phyloP scores from a whole-genome alignment of 257 asterid genomes.

The Verbena officinalis region DNA sequence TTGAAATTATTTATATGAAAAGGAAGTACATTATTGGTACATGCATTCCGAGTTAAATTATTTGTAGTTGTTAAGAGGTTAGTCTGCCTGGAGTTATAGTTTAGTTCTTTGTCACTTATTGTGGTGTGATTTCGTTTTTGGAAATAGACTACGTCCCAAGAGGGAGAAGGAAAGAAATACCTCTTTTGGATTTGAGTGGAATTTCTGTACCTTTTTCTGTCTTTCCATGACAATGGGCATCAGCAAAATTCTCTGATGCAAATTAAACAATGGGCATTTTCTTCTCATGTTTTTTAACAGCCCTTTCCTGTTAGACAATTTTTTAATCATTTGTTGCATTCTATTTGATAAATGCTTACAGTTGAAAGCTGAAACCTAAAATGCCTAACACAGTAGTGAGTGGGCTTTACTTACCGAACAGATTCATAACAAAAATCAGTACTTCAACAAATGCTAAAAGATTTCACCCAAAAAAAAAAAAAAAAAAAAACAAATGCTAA shows the following conservation, averaged over 20 bases:
- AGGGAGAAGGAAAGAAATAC: background rate
- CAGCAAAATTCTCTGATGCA: conserved; percentile 8
- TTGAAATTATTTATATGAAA: conserved; percentile 1
- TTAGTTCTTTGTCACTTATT: background rate
- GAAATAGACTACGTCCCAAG: background rate
- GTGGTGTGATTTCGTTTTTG: background rate
- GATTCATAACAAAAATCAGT: background rate
- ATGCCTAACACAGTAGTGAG: background rate
- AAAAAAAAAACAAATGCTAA: background rate
- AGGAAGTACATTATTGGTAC: background rate
- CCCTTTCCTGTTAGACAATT: background rate
- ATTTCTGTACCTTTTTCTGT: background rate
- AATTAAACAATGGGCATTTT: conserved; percentile 11
- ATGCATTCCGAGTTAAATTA: background rate
- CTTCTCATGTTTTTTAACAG: background rate
- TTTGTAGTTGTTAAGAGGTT: conserved; percentile 12
- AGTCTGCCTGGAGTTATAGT: background rate
- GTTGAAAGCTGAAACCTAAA: background rate
- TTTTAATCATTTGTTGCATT: conserved; percentile 6
- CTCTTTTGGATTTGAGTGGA: background rate
- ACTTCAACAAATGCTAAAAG: background rate
- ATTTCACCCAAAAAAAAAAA: no score
- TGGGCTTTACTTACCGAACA: background rate
- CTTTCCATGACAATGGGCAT: background rate
- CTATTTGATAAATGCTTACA: background rate